Conservation (phyloP, 169 alveolate species). For the Plasmodium knowlesi region DNA sequence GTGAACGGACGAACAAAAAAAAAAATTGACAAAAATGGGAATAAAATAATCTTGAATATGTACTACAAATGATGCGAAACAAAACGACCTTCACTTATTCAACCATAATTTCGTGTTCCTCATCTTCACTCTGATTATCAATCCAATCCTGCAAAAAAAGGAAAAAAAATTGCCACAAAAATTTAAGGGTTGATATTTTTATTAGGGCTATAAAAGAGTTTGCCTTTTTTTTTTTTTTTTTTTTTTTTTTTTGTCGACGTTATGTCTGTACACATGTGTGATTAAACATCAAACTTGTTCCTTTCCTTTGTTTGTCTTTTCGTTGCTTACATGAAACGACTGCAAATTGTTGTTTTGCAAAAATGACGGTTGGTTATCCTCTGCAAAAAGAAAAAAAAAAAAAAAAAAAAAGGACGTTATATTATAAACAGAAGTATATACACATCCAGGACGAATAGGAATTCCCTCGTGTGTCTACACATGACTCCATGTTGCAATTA, state of each 20-base stretch:
- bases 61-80: not conserved
- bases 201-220: not conserved
- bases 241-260: slow-evolving; percentile 14
- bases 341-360: slow-evolving; percentile 41
- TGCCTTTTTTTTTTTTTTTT: slow-evolving; percentile 2
- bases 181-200: slow-evolving; percentile 7
- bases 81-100: not conserved
- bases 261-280: not conserved
- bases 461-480: not conserved
- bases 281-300: not conserved
- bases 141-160: slow-evolving; percentile 64
- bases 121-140: slow-evolving; percentile 77
- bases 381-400: slow-evolving; percentile 15
- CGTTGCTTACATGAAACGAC: slow-evolving; percentile 67
- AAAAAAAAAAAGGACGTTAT: not conserved
- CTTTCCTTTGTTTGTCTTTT: slow-evolving; percentile 14
- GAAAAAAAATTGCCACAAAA: not conserved
- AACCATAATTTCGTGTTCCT: slow-evolving; percentile 74
- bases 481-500: not conserved
- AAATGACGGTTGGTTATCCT: slow-evolving; percentile 30
- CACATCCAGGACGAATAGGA: not conserved
- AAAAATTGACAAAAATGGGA: not conserved
- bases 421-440: not conserved
- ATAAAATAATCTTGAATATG: not conserved
- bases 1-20: not conserved